Base-by-base conservation (phyloP, 768 basidiomycete genomes). In the Chalciporus piperatus region DNA sequence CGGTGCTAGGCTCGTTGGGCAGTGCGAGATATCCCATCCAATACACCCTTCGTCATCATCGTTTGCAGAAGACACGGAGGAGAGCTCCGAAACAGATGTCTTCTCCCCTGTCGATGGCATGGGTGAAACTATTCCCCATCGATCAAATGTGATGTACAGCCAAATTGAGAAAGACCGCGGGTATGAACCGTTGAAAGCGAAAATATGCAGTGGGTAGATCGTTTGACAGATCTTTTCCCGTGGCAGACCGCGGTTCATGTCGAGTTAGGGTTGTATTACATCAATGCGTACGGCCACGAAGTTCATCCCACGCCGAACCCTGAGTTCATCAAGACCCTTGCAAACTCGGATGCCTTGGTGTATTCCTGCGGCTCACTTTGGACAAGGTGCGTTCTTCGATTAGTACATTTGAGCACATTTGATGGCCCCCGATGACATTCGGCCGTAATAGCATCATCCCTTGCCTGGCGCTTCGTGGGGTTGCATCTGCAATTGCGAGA, bases 321-420 rank as follows among this genome's bases (percentile, higher is more conserved):
- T 2, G 89, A 89, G 39, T 92, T 85, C 62, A 63, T 98, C 45
- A 68, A 79, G 12, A 78, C 80, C 46, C 72, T 96, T 10, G 69
- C 71, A 4, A 71, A 76, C 27, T 79, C 79, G 50, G 81, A 89
- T 56, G 73, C 87, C 3, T 72, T 98, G 25, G 83, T 98, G 3
- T 97, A 96, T 66, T 94, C 92, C 3, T 94, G 93, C 63, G 94
- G 94, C 6, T 96, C 93, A 2, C 73, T 98, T 8, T 98, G 92
- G 92, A 98, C 94, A 13, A 92, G 89, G 91, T 85, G 47, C 45
- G 75, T 39, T 43, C 41, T 59, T 52, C 30, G 23, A 25, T 3
- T 12, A 10, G 13, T 22, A 22, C 22, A 22, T 22, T 22, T 22
- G 22, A 22, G 30, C 4, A 13, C 13, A 32, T 4, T 54, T 27